phyloP scores from a whole-genome alignment of 1,284 basidiomycete genomes.

The Sutorius eximius region DNA sequence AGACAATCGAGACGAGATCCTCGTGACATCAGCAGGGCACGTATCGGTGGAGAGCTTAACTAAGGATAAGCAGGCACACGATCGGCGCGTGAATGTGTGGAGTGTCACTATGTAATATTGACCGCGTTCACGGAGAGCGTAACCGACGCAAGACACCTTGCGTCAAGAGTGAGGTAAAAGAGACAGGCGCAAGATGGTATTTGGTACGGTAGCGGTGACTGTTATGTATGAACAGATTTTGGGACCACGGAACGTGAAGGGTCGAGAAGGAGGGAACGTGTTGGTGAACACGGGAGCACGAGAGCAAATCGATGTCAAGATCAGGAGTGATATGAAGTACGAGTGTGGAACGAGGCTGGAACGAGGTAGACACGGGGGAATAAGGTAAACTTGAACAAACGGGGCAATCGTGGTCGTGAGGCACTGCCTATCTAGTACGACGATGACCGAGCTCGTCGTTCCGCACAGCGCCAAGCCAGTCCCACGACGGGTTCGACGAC shows the following conservation, averaged over 20 bases:
- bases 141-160: neutral
- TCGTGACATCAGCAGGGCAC: neutral
- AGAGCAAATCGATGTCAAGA: conserved; percentile 14
- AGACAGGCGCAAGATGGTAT: neutral
- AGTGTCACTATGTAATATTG: neutral
- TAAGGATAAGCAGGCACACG: neutral
- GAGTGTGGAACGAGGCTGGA: conserved; percentile 16
- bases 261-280: conserved; percentile 14
- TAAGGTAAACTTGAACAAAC: neutral
- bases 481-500: neutral
- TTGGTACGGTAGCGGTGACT: conserved; percentile 1
- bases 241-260: neutral
- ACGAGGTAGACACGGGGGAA: conserved; percentile 14
- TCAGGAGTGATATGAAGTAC: conserved; percentile 17
- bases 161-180: conserved; percentile 12
- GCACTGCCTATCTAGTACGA: neutral
- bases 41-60: neutral
- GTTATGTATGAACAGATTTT: neutral
- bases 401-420: neutral
- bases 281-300: neutral
- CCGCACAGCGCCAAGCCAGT: neutral
- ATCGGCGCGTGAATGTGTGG: neutral
- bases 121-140: neutral
- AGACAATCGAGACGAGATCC: neutral
- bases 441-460: neutral